A percentile compares a stretch with the other conserved stretches of the same genome.
Evolutionary conservation across 2,329 filamentous ascomycete species (phyloP).

Genomic region (Monosporascus sp.): DNA sequence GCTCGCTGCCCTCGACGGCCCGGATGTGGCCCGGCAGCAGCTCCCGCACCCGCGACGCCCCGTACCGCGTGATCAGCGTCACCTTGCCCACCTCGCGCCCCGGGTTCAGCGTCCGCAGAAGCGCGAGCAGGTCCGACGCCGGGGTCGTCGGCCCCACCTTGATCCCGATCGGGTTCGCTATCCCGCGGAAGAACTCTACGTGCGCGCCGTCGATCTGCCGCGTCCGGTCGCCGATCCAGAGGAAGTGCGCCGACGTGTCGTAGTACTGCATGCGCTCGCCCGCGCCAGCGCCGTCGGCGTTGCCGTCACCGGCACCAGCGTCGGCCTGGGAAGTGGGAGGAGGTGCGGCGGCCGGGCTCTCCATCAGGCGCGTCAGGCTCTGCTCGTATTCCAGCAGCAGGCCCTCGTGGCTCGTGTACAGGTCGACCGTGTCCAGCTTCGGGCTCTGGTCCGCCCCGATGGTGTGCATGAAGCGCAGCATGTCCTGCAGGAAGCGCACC

Average conservation of each 20-base stretch:
- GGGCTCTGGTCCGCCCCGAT: conserved; percentile 83
- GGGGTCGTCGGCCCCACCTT: conserved; percentile 90
- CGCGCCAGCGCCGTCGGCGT: conserved; percentile 19
- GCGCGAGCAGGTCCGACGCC: conserved; percentile 64
- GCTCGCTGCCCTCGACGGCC: conserved; percentile 76
- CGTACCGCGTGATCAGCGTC: conserved; percentile 93
- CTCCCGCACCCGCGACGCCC: conserved; percentile 66
- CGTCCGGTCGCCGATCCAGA: conserved; percentile 97
- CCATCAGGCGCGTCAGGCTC: conserved; percentile 70
- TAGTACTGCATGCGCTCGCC: conserved; percentile 63
- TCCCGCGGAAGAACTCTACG: conserved; percentile 94
- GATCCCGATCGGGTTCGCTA: conserved; percentile 92
- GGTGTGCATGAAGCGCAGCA: conserved; percentile 88
- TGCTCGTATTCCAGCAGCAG: conserved; percentile 93
- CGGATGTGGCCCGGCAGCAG: conserved; percentile 82
- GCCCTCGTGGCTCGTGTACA: conserved; percentile 94
- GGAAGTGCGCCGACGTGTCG: conserved; percentile 91
- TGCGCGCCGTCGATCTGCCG: conserved; percentile 89
- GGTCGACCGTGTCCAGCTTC: conserved; percentile 83
- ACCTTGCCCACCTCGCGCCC: conserved; percentile 80
- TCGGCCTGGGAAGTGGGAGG: not conserved
- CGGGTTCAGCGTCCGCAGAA: conserved; percentile 86
- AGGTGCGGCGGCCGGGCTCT: conserved; percentile 45
- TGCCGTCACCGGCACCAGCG: conserved; percentile 8
- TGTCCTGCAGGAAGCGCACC: conserved; percentile 81